These are phyloP conservation scores for Spergularia marina DNA, from an alignment of 148 eudicot genomes.

Conservation along the genomic window DNA sequence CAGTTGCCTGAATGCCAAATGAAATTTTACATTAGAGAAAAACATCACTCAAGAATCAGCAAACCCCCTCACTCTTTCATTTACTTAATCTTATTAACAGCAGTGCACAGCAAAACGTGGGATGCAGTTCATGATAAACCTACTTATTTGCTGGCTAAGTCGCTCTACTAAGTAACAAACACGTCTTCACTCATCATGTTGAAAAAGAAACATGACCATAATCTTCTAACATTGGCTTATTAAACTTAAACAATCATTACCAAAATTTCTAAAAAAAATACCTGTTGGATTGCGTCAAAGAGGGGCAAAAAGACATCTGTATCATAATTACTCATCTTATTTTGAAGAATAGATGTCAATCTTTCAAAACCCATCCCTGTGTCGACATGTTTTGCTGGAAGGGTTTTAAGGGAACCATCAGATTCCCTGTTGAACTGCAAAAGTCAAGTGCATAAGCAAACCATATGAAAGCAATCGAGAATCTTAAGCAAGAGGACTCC, in stretches of 20 bases:
- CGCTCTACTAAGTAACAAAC: not conserved
- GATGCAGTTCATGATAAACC: not conserved
- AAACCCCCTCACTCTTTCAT: not conserved
- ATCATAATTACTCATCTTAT: conserved; percentile 96
- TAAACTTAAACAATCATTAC: not conserved
- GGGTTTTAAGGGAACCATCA: conserved; percentile 71
- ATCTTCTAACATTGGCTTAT: not conserved
- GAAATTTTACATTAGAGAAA: not conserved
- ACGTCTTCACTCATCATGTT: too few species aligned
- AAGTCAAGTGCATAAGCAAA: conserved; percentile 16
- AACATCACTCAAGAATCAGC: not conserved
- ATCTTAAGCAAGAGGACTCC: not conserved
- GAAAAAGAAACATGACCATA: not conserved
- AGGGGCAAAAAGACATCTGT: conserved; percentile 93
- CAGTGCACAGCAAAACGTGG: not conserved
- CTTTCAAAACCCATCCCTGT: conserved; percentile 99
- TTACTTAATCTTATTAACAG: too few species aligned
- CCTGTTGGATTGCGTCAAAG: conserved; percentile 84
- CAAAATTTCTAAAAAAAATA: conserved; percentile 20
- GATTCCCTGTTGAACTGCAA: conserved; percentile 87
- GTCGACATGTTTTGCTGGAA: conserved; percentile 95
- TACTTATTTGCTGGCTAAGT: not conserved
- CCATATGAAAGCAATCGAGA: not conserved
- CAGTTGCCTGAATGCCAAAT: conserved; percentile 57
- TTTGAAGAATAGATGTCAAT: conserved; percentile 94